A percentile compares a stretch with the other conserved stretches of the same genome.
Conservation (phyloP, 805 yeast species). For the Suhomyces prunicola region DNA sequence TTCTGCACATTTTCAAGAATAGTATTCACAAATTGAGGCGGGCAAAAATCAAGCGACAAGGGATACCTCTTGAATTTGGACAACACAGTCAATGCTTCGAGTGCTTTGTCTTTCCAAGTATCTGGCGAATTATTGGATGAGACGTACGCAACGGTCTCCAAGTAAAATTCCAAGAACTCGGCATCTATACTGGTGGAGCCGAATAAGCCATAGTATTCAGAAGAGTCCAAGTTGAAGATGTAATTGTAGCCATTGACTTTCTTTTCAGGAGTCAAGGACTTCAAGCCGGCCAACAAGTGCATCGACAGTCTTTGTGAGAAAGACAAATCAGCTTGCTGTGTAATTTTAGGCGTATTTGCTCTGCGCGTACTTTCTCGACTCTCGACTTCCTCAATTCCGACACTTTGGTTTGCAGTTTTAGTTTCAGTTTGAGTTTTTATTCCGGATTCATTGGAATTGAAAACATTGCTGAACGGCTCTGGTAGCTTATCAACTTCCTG, state of each 20-base stretch:
- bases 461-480: not conserved
- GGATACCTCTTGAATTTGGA: slow-evolving; percentile 34
- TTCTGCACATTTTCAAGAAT: not conserved
- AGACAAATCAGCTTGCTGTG: not conserved
- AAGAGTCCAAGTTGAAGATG: slow-evolving; percentile 27
- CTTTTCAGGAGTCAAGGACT: slow-evolving; percentile 21
- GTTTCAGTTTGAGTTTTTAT: no score
- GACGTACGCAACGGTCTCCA: slow-evolving; percentile 38
- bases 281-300: slow-evolving; percentile 24
- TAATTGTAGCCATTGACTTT: slow-evolving; percentile 33
- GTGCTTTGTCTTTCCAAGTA: slow-evolving; percentile 16
- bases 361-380: not conserved
- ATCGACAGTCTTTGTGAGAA: slow-evolving; percentile 23
- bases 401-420: no score
- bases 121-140: slow-evolving; percentile 8
- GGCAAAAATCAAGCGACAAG: slow-evolving; percentile 33
- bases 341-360: not conserved
- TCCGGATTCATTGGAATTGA: not conserved
- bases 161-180: slow-evolving; percentile 44
- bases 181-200: slow-evolving; percentile 46
- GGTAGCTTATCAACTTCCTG: slow-evolving; percentile 47
- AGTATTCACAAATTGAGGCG: slow-evolving; percentile 5
- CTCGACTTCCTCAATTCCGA: not conserved
- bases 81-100: slow-evolving; percentile 21
- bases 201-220: slow-evolving; percentile 30